Conservation (phyloP, 1,139 yeast species). For the Debaryomycetaceae sp. region DNA sequence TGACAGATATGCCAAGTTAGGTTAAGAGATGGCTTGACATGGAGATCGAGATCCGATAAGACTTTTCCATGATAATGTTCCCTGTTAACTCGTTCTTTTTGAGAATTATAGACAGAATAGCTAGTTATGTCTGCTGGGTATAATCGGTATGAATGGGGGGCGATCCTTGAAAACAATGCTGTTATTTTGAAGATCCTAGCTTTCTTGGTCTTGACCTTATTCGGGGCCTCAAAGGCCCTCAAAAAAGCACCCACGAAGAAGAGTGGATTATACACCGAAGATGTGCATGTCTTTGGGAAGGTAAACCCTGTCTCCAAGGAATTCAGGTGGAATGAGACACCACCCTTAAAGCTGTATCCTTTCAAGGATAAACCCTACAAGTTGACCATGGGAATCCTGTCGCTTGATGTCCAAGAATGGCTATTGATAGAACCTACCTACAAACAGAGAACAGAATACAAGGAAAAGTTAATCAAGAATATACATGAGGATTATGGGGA, state of each 20-base stretch:
- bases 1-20: too few species aligned
- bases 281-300: background rate
- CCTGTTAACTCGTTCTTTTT: too few species aligned
- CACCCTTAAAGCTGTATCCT: constrained; percentile 17
- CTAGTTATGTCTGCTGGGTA: background rate
- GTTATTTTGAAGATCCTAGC: background rate
- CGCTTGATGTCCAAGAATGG: constrained; percentile 58
- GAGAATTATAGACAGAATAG: too few species aligned
- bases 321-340: constrained; percentile 16
- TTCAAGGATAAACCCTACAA: constrained; percentile 13
- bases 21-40: background rate
- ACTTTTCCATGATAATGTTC: too few species aligned
- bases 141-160: background rate
- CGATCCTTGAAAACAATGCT: background rate
- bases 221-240: background rate
- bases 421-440: constrained; percentile 66
- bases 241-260: background rate
- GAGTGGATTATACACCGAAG: background rate
- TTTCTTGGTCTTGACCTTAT: background rate
- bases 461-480: constrained; percentile 37
- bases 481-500: constrained; percentile 21
- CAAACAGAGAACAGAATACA: constrained; percentile 38
- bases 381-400: constrained; percentile 54
- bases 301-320: constrained; percentile 12
- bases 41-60: background rate